phyloP scores from a whole-genome alignment of 768 basidiomycete species.

The Favolaschia claudopus region DNA sequence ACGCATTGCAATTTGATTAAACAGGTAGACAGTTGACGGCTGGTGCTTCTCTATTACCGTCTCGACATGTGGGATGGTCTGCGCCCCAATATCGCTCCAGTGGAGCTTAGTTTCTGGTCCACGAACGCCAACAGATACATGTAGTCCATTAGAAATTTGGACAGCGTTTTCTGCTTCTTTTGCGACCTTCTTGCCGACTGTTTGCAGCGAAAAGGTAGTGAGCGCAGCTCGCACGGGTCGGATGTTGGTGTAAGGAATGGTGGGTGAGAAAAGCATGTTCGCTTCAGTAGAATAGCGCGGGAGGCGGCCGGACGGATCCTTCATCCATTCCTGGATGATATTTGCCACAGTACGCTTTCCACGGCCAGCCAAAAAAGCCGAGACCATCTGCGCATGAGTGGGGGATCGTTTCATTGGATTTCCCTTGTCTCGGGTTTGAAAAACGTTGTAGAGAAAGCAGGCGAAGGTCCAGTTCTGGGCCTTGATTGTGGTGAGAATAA shows the following conservation, averaged over 20 bases:
- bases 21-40: not conserved
- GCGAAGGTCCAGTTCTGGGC: not conserved
- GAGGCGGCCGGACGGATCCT: not conserved
- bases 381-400: conserved; percentile 8
- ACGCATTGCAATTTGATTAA: not conserved
- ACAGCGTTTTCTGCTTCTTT: too few species aligned
- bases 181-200: too few species aligned
- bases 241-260: too few species aligned
- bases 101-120: too few species aligned
- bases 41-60: not conserved
- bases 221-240: too few species aligned
- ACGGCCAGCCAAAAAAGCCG: not conserved
- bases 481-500: not conserved
- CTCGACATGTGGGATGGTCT: not conserved
- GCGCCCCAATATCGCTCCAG: not conserved
- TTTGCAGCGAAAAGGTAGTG: too few species aligned
- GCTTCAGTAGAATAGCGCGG: too few species aligned
- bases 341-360: not conserved
- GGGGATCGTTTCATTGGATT: not conserved
- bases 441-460: conserved; percentile 4
- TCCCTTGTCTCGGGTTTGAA: not conserved
- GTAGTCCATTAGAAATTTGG: too few species aligned
- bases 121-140: too few species aligned
- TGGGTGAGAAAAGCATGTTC: too few species aligned
- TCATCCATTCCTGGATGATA: conserved; percentile 9